phyloP scores from a whole-genome alignment of 2,329 filamentous ascomycete genomes.

The Penicillium sp. region DNA sequence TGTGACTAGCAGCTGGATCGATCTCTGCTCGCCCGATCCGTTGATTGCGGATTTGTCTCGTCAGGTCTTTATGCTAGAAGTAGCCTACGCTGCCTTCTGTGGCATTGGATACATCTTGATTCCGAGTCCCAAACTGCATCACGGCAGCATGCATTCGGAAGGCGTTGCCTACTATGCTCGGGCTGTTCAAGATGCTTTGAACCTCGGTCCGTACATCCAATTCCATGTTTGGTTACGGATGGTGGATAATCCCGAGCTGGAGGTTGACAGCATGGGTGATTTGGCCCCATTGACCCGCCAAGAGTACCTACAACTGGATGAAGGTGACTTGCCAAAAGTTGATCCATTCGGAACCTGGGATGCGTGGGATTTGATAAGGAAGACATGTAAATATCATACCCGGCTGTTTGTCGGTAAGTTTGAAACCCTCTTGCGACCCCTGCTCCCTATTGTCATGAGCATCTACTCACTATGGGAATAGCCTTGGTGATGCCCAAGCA shows the following conservation, averaged over 20 bases:
- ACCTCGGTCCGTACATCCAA: slow-evolving; percentile 73
- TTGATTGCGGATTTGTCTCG: slow-evolving; percentile 82
- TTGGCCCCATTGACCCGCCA: slow-evolving; percentile 46
- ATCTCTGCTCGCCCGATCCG: slow-evolving; percentile 80
- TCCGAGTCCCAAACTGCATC: slow-evolving; percentile 70
- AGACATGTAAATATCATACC: slow-evolving; percentile 79
- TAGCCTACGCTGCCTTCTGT: slow-evolving; percentile 94
- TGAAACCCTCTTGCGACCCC: slow-evolving; percentile 6
- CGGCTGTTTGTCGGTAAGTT: slow-evolving; percentile 81
- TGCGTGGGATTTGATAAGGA: slow-evolving; percentile 85
- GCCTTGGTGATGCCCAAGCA: slow-evolving; percentile 61
- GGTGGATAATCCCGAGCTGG: slow-evolving; percentile 69
- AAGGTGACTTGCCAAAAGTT: slow-evolving; percentile 50
- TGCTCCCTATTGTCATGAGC: background rate
- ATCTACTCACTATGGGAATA: slow-evolving; percentile 33
- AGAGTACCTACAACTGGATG: slow-evolving; percentile 40
- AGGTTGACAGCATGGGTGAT: slow-evolving; percentile 48
- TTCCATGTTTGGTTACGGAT: slow-evolving; percentile 82
- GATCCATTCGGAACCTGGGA: slow-evolving; percentile 86
- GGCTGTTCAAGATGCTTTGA: slow-evolving; percentile 77
- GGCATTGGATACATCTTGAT: slow-evolving; percentile 83
- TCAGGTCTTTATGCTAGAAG: slow-evolving; percentile 85
- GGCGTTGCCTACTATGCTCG: slow-evolving; percentile 75
- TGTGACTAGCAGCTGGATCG: slow-evolving; percentile 88
- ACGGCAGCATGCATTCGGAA: slow-evolving; percentile 52